Evolutionary conservation across 306 rosid genomes (phyloP), one percentile per base, ranked within the genome.

Genomic region (Gynostemma pentaphyllum): DNA sequence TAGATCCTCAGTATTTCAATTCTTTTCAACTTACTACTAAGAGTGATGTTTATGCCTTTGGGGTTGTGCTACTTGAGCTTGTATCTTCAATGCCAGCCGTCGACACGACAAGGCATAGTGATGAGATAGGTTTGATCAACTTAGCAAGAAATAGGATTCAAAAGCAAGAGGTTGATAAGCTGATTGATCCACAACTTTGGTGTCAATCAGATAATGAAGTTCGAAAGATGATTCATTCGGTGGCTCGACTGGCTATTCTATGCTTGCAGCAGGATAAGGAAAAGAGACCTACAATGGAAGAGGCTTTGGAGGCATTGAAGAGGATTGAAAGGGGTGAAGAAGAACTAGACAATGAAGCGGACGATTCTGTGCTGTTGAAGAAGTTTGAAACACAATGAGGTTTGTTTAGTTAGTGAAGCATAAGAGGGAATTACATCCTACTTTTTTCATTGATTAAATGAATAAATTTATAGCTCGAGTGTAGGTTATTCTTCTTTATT

Each of bases 41-140:
- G 87, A 89, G 95, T 45, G 92, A 89, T 56, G 95, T 84, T 10
- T 82, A 84, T 46, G 84, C 87, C 51, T 89, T 89, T 10, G 87
- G 97, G 2, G 92, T 86, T 47, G 86, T 82, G 36, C 85, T 89
- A 1, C 30, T 81, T 1, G 95, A 89, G 76, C 79, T 89, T 1
- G 69, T 86, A 49, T 81, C 97, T 7, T 86, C 95, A 13, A 42
- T 69, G 81, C 81, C 87, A 2, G 95, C 95, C 0, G 79, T 89
- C 50, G 87, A 86, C 70, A 64, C 70, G 2, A 59, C 71, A 7
- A 75, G 97, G 69, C 80, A 60, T 29, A 64, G 68, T 13, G 78
- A 84, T 70, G 92, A 89, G 72, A 79, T 86, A 30, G 84, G 80
- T 18, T 74, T 86, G 74, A 70, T 87, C 22, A 78, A 71, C 72